Evolutionary conservation across 805 yeast genomes (phyloP).

Genomic region (Metschnikowia borealis): DNA sequence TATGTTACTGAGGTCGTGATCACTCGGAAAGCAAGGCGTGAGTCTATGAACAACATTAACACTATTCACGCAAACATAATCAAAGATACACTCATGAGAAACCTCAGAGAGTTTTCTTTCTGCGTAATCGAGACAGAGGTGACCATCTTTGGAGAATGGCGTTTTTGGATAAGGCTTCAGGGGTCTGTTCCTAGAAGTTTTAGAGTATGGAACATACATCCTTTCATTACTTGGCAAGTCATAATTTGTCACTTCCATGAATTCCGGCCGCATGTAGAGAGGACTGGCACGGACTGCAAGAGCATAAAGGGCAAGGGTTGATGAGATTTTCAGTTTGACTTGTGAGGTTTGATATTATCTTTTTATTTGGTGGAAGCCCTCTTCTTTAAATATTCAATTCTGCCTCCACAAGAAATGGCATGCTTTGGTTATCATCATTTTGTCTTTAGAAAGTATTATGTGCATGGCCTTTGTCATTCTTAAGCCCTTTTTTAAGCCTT

Average conservation of each 20-base stretch:
- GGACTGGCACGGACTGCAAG: not conserved
- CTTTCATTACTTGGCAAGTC: too few relatives aligned
- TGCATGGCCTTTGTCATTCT: not conserved
- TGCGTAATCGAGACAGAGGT: not conserved
- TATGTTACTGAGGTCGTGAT: not conserved
- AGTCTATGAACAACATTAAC: not conserved
- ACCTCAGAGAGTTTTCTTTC: not conserved
- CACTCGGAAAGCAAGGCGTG: not conserved
- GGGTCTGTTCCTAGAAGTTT: not conserved
- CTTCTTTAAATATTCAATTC: not conserved
- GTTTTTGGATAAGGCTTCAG: not conserved
- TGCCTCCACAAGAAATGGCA: not conserved
- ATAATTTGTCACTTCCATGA: not conserved
- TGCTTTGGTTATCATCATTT: too few relatives aligned
- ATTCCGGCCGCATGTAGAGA: not conserved
- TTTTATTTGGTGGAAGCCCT: not conserved
- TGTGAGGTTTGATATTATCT: not conserved
- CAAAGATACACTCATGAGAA: not conserved
- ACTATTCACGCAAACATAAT: not conserved
- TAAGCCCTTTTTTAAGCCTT: not conserved
- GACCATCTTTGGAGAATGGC: not conserved
- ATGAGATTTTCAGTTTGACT: not conserved
- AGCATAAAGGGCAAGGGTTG: not conserved
- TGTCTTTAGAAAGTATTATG: not conserved
- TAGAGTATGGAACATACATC: too few relatives aligned